Evolutionary conservation across 2,329 filamentous ascomycete genomes (phyloP).

Genomic region (Aspergillus neoniger): DNA sequence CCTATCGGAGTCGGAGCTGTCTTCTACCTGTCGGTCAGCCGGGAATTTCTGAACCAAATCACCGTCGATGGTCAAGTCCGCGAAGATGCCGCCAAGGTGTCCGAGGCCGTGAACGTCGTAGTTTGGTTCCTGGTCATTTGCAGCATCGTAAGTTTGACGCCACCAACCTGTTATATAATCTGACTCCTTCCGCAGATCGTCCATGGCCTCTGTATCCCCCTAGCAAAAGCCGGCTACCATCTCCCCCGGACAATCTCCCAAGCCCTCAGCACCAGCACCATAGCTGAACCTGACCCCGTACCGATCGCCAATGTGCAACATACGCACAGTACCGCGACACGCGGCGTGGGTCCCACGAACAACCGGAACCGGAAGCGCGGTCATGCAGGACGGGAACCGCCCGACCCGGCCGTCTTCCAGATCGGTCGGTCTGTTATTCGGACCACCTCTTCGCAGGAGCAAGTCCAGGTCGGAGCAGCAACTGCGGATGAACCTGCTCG

Average conservation of each 20-base stretch:
- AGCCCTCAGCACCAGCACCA: slow-evolving; percentile 46
- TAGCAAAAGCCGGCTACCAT: slow-evolving; percentile 54
- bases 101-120: slow-evolving; percentile 68
- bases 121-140: slow-evolving; percentile 86
- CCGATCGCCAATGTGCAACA: slow-evolving; percentile 28
- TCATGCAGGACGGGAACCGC: slow-evolving; percentile 13
- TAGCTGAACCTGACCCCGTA: slow-evolving; percentile 32
- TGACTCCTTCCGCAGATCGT: slow-evolving; percentile 57
- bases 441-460: slow-evolving; percentile 18
- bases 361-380: slow-evolving; percentile 32
- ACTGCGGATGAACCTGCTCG: slow-evolving; percentile 34
- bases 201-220: slow-evolving; percentile 78
- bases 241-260: slow-evolving; percentile 50
- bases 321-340: slow-evolving; percentile 40
- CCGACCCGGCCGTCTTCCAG: slow-evolving; percentile 28
- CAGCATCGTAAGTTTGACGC: slow-evolving; percentile 63
- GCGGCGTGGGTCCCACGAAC: slow-evolving; percentile 17
- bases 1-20: slow-evolving; percentile 88
- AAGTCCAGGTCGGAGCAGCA: slow-evolving; percentile 25
- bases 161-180: neutral
- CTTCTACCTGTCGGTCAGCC: slow-evolving; percentile 81
- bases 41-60: slow-evolving; percentile 68
- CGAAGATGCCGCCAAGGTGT: slow-evolving; percentile 65
- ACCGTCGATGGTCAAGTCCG: slow-evolving; percentile 62
- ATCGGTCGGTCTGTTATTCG: slow-evolving; percentile 31